Evolutionary conservation across 225 moss, liverwort and hornwort genomes (phyloP).

Genomic region (Bryoerythrophyllum caledonicum): DNA sequence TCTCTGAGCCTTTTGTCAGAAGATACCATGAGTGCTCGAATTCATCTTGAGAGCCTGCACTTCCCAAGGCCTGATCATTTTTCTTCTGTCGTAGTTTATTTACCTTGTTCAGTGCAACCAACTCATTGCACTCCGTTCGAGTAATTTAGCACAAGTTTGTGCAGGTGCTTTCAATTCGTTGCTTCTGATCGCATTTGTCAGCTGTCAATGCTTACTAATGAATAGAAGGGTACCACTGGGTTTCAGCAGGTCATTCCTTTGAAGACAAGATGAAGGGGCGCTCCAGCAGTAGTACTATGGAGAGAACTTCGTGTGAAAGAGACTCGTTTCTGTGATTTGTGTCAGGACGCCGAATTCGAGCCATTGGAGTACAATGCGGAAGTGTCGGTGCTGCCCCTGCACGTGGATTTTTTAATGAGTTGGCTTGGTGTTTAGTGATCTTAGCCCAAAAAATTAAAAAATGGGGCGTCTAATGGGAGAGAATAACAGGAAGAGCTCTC

Average conservation of each 20-base stretch:
- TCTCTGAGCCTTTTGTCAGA: slow-evolving; percentile 19
- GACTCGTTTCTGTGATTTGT: background rate
- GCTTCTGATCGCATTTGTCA: slow-evolving; percentile 13
- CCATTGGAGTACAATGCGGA: background rate
- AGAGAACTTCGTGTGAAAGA: background rate
- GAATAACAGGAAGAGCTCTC: background rate
- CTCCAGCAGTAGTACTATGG: background rate
- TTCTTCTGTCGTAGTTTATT: background rate
- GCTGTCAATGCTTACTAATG: slow-evolving; percentile 12
- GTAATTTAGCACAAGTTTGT: background rate
- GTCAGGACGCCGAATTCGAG: background rate
- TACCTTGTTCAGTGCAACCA: slow-evolving; percentile 5
- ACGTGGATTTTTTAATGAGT: too few species aligned
- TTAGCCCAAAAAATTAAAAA: too few species aligned
- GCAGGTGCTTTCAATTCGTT: slow-evolving; percentile 3
- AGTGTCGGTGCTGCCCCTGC: background rate
- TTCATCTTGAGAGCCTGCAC: background rate
- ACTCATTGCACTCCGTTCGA: slow-evolving; percentile 10
- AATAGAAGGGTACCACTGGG: slow-evolving; percentile 7
- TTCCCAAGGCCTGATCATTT: background rate
- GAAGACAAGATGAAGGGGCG: background rate
- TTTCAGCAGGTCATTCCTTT: slow-evolving; percentile 8
- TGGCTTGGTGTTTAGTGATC: background rate
- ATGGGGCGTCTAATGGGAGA: slow-evolving; percentile 17
- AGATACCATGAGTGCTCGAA: slow-evolving; percentile 14